These are phyloP conservation scores for Neofusicoccum laricinum DNA, from an alignment of 2,329 filamentous ascomycete species.

Conservation along the genomic window DNA sequence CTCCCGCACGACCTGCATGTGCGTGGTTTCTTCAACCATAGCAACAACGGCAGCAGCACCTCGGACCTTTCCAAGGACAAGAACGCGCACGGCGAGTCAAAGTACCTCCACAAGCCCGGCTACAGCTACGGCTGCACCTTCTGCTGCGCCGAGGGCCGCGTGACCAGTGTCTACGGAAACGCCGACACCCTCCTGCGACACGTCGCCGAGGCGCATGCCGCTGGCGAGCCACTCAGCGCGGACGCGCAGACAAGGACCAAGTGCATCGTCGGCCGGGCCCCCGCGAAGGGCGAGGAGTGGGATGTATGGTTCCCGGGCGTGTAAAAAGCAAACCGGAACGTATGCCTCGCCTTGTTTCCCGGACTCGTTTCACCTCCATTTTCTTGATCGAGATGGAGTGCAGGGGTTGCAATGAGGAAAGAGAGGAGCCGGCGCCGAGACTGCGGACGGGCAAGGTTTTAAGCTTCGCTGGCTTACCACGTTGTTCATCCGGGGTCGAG, in stretches of 20 bases:
- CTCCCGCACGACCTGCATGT: neutral
- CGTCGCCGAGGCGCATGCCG: slow-evolving; percentile 34
- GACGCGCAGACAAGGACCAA: slow-evolving; percentile 28
- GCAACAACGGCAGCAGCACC: slow-evolving; percentile 15
- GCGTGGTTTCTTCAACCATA: slow-evolving; percentile 18
- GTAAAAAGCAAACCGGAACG: neutral
- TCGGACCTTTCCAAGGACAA: slow-evolving; percentile 2
- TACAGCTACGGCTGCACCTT: slow-evolving; percentile 34
- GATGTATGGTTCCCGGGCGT: slow-evolving; percentile 26
- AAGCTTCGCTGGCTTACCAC: neutral
- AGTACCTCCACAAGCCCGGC: slow-evolving; percentile 1
- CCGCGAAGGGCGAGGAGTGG: slow-evolving; percentile 32
- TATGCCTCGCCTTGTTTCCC: too few species aligned
- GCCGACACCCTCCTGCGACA: slow-evolving; percentile 41
- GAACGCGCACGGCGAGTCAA: neutral
- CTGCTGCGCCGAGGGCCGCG: slow-evolving; percentile 30
- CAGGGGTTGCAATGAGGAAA: neutral
- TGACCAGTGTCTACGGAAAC: slow-evolving; percentile 34
- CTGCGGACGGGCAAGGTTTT: neutral
- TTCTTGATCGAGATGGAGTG: neutral
- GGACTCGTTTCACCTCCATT: too few species aligned
- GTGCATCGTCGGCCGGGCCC: slow-evolving; percentile 35
- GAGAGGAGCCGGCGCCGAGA: neutral
- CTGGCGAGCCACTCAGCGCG: slow-evolving; percentile 26
- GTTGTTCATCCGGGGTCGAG: neutral